phyloP scores from a whole-genome alignment of 768 basidiomycete species.

The Suillus paluster region DNA sequence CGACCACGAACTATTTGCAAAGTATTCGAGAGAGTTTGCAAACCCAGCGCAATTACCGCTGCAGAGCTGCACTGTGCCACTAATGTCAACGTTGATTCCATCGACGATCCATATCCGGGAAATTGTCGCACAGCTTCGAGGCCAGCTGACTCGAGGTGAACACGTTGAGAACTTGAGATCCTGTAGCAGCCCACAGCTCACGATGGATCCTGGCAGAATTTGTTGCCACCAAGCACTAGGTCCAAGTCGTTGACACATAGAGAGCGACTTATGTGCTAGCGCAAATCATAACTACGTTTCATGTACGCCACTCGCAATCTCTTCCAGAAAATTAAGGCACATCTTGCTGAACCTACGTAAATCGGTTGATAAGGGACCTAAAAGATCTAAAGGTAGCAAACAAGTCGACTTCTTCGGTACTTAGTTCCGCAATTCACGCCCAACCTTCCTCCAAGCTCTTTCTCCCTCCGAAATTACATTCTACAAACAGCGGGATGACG shows the following conservation, averaged over 20 bases:
- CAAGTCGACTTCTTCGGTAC: too few species aligned
- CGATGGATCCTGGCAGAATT: not conserved
- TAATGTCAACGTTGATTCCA: not conserved
- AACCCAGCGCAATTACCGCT: not conserved
- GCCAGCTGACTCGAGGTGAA: not conserved
- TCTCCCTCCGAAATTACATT: conserved; percentile 74
- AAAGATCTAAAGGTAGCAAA: not conserved
- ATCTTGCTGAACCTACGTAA: not conserved
- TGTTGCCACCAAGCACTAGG: too few species aligned
- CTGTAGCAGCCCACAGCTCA: not conserved
- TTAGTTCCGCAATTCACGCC: conserved; percentile 14
- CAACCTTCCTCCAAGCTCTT: conserved; percentile 48
- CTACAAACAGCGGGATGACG: conserved; percentile 69
- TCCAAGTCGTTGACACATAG: not conserved
- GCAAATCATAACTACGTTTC: not conserved
- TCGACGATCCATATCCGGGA: not conserved
- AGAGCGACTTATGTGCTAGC: not conserved
- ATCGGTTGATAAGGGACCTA: not conserved
- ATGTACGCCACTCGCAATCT: not conserved
- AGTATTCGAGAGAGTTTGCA: not conserved
- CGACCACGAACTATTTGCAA: too few species aligned
- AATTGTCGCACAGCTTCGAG: not conserved
- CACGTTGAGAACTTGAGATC: conserved; percentile 6
- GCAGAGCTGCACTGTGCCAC: too few species aligned
- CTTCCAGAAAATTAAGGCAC: not conserved